phyloP scores from a whole-genome alignment of 2,329 filamentous ascomycete species.

The Rhynchosporium secalis region DNA sequence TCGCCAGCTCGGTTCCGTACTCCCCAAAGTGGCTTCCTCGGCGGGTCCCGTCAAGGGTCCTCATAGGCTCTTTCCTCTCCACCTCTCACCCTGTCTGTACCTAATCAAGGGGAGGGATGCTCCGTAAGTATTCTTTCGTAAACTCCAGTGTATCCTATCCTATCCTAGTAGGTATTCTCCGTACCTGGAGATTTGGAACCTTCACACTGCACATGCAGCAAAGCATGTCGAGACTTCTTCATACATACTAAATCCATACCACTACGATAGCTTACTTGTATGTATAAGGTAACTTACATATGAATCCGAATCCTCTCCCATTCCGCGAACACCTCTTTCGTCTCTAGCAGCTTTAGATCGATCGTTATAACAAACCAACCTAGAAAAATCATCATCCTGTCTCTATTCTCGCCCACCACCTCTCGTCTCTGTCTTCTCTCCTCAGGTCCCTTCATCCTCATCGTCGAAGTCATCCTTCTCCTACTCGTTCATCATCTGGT shows the following conservation, averaged over 20 bases:
- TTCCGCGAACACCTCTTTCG: not conserved
- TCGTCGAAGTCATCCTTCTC: not conserved
- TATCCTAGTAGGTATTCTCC: too few species aligned
- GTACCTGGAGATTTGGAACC: slow-evolving; percentile 2
- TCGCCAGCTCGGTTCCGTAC: too few species aligned
- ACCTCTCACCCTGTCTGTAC: too few species aligned
- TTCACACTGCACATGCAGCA: not conserved
- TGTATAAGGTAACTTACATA: not conserved
- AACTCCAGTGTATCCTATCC: too few species aligned
- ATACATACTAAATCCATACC: not conserved
- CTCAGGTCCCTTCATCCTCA: not conserved
- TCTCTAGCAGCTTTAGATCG: slow-evolving; percentile 13
- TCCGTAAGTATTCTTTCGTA: too few species aligned
- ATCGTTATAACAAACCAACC: slow-evolving; percentile 1
- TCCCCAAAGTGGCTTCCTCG: too few species aligned
- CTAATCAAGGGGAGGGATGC: too few species aligned
- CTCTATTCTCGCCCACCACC: not conserved
- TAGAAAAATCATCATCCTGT: not conserved
- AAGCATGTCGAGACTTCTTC: not conserved
- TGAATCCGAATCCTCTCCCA: not conserved
- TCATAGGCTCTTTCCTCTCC: too few species aligned
- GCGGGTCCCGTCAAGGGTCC: too few species aligned
- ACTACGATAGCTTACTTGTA: too few species aligned
- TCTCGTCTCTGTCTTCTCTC: not conserved
- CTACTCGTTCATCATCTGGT: not conserved